Evolutionary conservation across 2,329 filamentous ascomycete species (phyloP).

Genomic region (Aspergillus ochraceus): DNA sequence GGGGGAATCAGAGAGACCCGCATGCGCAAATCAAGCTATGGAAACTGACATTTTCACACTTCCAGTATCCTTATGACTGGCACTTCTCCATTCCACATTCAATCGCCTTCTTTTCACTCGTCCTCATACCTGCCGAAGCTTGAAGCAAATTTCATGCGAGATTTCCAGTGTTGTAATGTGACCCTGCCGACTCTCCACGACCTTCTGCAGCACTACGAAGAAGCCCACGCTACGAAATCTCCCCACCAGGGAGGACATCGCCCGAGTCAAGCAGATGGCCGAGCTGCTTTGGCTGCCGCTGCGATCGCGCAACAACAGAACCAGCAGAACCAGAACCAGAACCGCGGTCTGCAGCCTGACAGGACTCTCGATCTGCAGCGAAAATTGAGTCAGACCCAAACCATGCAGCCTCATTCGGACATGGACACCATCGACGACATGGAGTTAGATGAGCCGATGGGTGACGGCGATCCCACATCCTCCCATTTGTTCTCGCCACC

Average conservation of each 20-base stretch:
- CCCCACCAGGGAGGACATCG: constrained; percentile 49
- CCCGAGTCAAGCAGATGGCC: constrained; percentile 52
- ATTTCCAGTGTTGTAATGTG: constrained; percentile 92
- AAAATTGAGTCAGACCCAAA: constrained; percentile 36
- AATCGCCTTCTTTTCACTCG: constrained; percentile 94
- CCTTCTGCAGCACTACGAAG: constrained; percentile 93
- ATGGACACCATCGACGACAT: constrained; percentile 89
- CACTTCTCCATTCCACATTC: constrained; percentile 86
- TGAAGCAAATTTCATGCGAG: constrained; percentile 96
- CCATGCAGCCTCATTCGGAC: constrained; percentile 49
- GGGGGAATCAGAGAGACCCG: neutral
- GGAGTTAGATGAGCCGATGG: constrained; percentile 88
- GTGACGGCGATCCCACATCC: constrained; percentile 42
- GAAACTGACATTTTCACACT: constrained; percentile 16
- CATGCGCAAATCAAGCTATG: neutral
- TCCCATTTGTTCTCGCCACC: constrained; percentile 53
- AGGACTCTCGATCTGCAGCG: constrained; percentile 37
- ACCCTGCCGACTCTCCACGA: constrained; percentile 91
- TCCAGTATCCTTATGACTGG: constrained; percentile 89
- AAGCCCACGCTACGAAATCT: constrained; percentile 77
- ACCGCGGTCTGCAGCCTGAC: constrained; percentile 36
- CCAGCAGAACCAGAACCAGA: constrained; percentile 43
- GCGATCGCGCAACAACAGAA: constrained; percentile 52
- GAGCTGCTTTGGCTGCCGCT: constrained; percentile 50
- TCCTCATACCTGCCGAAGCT: constrained; percentile 95